phyloP scores from a whole-genome alignment of 192 early-diverging fungal genomes.

The Dimargaris cristalligena region DNA sequence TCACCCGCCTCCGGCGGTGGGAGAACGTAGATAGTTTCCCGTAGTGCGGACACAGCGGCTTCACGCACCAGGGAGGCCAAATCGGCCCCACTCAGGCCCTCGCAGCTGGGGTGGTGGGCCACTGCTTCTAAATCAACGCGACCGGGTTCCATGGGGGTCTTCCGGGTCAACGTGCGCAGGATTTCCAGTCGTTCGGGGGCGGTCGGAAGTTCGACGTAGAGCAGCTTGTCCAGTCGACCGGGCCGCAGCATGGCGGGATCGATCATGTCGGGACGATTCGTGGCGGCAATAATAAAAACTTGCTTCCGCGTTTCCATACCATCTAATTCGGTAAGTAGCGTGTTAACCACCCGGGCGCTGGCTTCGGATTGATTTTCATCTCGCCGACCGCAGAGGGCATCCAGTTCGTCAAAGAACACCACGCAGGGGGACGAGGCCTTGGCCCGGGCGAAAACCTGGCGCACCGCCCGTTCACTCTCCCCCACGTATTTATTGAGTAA shows the following conservation, averaged over 20 bases:
- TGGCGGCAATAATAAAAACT: conserved; percentile 95
- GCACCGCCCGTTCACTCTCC: conserved; percentile 90
- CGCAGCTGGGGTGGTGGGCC: conserved; percentile 45
- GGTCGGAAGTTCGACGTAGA: conserved; percentile 91
- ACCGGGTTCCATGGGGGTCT: conserved; percentile 50
- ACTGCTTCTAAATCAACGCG: conserved; percentile 36
- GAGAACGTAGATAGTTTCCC: conserved; percentile 15
- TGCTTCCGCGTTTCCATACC: conserved; percentile 75
- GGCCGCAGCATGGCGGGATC: conserved; percentile 97
- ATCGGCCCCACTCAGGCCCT: conserved; percentile 63
- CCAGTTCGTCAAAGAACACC: conserved; percentile 96
- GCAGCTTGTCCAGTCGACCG: conserved; percentile 86
- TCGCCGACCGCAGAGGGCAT: conserved; percentile 81
- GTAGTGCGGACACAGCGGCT: conserved; percentile 67
- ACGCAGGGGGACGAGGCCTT: conserved; percentile 87
- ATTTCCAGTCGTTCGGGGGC: conserved; percentile 69
- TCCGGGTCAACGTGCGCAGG: conserved; percentile 54
- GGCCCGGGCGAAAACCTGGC: conserved; percentile 89
- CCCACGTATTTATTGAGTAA: conserved; percentile 98
- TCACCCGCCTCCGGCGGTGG: neutral
- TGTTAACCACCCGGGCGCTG: conserved; percentile 90
- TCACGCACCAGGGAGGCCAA: conserved; percentile 58
- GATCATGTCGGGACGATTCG: conserved; percentile 94
- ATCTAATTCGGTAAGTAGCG: conserved; percentile 90
- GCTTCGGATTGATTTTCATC: conserved; percentile 76